phyloP scores from a whole-genome alignment of 345 rosid genomes.

The Eucalyptus microcorys region DNA sequence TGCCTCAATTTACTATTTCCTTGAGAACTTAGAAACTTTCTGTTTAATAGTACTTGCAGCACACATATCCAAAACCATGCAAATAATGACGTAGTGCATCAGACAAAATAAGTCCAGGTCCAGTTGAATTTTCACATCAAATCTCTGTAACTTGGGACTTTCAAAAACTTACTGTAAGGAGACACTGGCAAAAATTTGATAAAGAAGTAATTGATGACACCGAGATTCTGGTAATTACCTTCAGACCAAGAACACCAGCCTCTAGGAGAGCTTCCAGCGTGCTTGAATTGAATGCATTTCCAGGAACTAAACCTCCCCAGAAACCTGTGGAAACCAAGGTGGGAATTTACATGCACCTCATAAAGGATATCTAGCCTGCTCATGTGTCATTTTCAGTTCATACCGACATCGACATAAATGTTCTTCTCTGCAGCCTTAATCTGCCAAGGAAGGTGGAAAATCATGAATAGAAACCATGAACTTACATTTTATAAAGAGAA shows the following conservation, averaged over 20 bases:
- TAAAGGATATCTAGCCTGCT: neutral
- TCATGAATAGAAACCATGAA: neutral
- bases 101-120: neutral
- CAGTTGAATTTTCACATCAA: neutral
- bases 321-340: conserved; percentile 37
- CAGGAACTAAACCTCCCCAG: conserved; percentile 98
- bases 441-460: conserved; percentile 18
- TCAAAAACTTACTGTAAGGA: neutral
- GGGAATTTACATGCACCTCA: neutral
- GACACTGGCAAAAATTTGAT: neutral
- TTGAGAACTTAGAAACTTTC: neutral
- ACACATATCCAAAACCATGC: neutral
- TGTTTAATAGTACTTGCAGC: neutral
- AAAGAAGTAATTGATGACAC: neutral
- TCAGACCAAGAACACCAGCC: conserved; percentile 91
- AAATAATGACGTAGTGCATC: neutral
- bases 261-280: conserved; percentile 59
- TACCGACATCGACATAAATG: conserved; percentile 85
- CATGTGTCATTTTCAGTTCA: conserved; percentile 4
- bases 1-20: neutral
- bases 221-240: conserved; percentile 27
- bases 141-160: neutral
- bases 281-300: conserved; percentile 66
- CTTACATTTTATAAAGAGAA: neutral
- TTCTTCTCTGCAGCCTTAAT: conserved; percentile 63